A percentile compares a stretch with the other conserved stretches of the same genome.
Conservation (phyloP, 768 basidiomycete species). For the Dacryopinax primogenitus region DNA sequence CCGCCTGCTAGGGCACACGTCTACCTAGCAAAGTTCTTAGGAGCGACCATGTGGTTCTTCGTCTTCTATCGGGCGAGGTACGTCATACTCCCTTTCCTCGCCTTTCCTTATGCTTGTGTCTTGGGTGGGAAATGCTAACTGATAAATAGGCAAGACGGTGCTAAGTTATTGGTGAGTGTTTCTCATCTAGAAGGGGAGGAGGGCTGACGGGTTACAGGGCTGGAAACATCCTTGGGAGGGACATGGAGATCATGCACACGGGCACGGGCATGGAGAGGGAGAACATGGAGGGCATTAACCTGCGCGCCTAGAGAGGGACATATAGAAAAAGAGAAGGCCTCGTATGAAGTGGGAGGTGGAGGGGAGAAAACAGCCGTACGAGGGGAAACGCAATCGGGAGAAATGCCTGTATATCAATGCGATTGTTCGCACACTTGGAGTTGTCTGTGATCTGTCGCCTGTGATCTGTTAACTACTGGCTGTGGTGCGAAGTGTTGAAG, state of each 20-base stretch:
- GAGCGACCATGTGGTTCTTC: conserved; percentile 97
- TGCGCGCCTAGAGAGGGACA: background rate
- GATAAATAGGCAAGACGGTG: conserved; percentile 52
- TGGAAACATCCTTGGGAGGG: conserved; percentile 49
- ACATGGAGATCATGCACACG: background rate
- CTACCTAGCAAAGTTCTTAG: conserved; percentile 71
- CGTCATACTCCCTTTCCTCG: conserved; percentile 24
- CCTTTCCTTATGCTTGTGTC: background rate
- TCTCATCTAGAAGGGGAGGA: background rate
- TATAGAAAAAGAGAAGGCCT: background rate
- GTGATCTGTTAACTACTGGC: no score
- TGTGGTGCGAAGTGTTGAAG: no score
- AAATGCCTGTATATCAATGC: background rate
- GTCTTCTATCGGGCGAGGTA: conserved; percentile 92
- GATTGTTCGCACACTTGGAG: no score
- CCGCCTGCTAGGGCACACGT: conserved; percentile 63
- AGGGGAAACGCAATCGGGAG: background rate
- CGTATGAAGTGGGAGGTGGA: no score
- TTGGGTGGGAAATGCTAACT: background rate
- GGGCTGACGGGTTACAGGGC: conserved; percentile 18
- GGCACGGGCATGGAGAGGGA: background rate
- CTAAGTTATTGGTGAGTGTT: conserved; percentile 50
- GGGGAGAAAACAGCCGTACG: background rate
- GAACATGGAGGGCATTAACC: background rate
- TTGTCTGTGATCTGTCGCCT: no score